Percentiles rank a stretch among this genome's conserved stretches.
Evolutionary conservation across 768 basidiomycete species (phyloP).

Genomic region (Clitopilus passeckerianus): DNA sequence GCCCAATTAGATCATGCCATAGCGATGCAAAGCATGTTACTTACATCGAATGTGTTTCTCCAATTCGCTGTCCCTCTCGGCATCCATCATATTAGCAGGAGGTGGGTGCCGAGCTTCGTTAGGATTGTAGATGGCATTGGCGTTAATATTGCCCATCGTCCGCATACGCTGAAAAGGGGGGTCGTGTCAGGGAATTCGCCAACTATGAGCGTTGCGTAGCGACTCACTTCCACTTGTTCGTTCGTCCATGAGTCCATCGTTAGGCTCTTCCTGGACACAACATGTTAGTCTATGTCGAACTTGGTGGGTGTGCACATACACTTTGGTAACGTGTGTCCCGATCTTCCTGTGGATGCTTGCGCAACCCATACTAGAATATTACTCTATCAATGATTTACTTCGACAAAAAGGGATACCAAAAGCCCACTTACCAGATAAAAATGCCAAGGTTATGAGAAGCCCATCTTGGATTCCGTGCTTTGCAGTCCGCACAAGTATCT

Average conservation of each 20-base stretch:
- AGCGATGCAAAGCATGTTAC: conserved; percentile 18
- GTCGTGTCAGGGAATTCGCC: conserved; percentile 3
- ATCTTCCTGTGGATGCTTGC: conserved; percentile 93
- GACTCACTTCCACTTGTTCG: conserved; percentile 80
- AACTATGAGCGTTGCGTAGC: neutral
- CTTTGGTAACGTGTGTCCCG: conserved; percentile 90
- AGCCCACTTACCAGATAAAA: conserved; percentile 62
- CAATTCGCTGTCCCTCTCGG: conserved; percentile 83
- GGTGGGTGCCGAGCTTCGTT: conserved; percentile 81
- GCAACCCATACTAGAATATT: conserved; percentile 62
- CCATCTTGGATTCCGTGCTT: conserved; percentile 84
- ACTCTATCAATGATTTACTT: neutral
- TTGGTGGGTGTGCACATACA: conserved; percentile 45
- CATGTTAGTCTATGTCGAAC: neutral
- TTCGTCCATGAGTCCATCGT: conserved; percentile 85
- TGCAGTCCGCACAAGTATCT: conserved; percentile 94
- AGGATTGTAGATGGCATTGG: conserved; percentile 78
- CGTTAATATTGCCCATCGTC: conserved; percentile 73
- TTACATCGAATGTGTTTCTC: conserved; percentile 86
- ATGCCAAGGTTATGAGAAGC: conserved; percentile 86
- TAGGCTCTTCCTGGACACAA: conserved; percentile 69
- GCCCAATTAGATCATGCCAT: conserved; percentile 1
- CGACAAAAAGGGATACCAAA: conserved; percentile 8
- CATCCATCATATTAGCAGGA: conserved; percentile 72
- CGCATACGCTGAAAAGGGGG: conserved; percentile 59